Base-by-base conservation (phyloP, 257 asterid genomes). In the Perilla frutescens region DNA sequence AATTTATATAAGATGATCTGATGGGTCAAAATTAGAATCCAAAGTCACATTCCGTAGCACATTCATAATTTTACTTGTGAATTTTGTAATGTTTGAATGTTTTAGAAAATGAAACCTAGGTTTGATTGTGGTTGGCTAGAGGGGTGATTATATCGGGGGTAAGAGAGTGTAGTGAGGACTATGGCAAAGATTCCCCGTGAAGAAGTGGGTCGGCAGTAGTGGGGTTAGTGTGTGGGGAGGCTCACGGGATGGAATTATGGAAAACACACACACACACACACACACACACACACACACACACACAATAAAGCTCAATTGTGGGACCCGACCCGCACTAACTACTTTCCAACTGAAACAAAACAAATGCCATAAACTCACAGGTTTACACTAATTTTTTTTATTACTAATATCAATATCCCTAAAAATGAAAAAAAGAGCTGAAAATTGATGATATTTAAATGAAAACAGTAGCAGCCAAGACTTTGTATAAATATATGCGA, bases 201-300 rank as follows among this genome's bases (percentile, higher is more conserved):
- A 49, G 89, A 76, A 80, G 82, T 88, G 91, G 88, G 93, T 48
- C 72, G 89, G 88, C 83, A 87, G 88, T 84, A 66, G 81, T 84
- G 88, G 84, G 76, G 59, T 66, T 32, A 40, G 84, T 48, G 49
- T 71, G 43, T 49, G 84, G 49, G 49, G 59, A 31, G 69, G 71
- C 54, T 86, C 91, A 88, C 95, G 95, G 77, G 91, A 36, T 45
- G 64, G 77, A 81, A 78, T 76, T 37, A 47, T 56, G 62, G 37
- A 44, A 45, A 6, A 2, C 40, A 43, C 13, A 37, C 47, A 1
- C 43, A 65, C 54, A 11, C 60, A 41, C 80, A 49, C 47, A 1
- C 43, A 2, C 40, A 43, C 13, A 37, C 47, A 1, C 43, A 2
- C 40, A 43, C 13, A 37, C 47, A 1, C 43, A 65, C 54, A 11